These are phyloP conservation scores for Paramarasmius palmivorus DNA, from an alignment of 1,284 basidiomycete species.

Conservation along the genomic window DNA sequence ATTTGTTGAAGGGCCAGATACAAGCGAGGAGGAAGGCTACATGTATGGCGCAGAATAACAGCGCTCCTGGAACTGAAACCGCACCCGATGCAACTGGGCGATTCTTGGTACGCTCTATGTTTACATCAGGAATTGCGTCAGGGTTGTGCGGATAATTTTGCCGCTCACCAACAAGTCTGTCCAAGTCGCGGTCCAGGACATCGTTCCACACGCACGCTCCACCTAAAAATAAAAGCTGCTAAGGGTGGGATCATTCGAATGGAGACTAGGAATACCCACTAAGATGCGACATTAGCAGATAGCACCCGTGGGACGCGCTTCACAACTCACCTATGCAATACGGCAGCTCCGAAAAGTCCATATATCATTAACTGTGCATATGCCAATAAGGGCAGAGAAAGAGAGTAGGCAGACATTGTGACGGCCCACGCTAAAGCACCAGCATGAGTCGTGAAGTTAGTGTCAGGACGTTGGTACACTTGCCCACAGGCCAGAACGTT, in stretches of 20 bases:
- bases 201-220: constrained; percentile 15
- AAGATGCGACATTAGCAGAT: background rate
- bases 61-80: constrained; percentile 8
- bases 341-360: constrained; percentile 11
- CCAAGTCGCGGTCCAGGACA: constrained; percentile 13
- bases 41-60: constrained; percentile 11
- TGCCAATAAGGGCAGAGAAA: constrained; percentile 3
- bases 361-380: constrained; percentile 5
- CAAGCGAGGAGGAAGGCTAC: constrained; percentile 7
- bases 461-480: background rate
- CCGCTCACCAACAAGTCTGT: constrained; percentile 11
- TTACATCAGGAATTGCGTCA: background rate
- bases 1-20: constrained; percentile 31
- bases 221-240: constrained; percentile 5
- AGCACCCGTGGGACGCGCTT: too few relatives aligned
- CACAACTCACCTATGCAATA: constrained; percentile 13
- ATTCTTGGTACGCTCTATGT: constrained; percentile 15
- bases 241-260: background rate
- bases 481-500: constrained; percentile 9
- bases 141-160: background rate
- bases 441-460: background rate
- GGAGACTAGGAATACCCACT: background rate
- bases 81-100: constrained; percentile 10
- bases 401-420: constrained; percentile 6
- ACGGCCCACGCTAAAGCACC: constrained; percentile 6